Conservation (phyloP, 2,329 filamentous ascomycete species). For the Botrytis porri region DNA sequence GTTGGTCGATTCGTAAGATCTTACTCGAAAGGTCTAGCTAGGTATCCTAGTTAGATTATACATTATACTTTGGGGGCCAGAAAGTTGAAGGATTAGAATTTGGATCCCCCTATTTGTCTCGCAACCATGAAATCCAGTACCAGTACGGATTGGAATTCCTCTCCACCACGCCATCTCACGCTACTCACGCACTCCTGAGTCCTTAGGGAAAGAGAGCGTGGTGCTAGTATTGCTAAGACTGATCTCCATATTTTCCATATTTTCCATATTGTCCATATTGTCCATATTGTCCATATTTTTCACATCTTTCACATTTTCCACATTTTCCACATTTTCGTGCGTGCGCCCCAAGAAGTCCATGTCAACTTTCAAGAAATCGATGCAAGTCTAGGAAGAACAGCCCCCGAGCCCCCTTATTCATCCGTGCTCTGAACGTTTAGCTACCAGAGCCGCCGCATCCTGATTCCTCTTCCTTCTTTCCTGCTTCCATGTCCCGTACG, state of each 20-base stretch:
- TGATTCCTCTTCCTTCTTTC: neutral
- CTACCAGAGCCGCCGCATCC: constrained; percentile 2
- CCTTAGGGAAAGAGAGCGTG: neutral
- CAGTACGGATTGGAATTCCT: neutral
- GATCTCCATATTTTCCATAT: neutral
- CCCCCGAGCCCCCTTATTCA: neutral
- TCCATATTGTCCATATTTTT: neutral
- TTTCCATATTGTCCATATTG: too few relatives aligned
- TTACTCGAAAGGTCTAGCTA: neutral
- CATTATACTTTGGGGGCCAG: neutral
- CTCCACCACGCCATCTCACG: neutral
- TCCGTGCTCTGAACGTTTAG: neutral
- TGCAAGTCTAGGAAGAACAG: neutral
- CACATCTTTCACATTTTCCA: neutral
- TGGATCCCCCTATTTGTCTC: constrained; percentile 4
- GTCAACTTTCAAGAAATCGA: neutral
- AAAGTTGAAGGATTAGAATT: neutral
- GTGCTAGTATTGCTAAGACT: neutral
- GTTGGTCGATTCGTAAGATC: neutral
- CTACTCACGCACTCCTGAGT: constrained; percentile 4
- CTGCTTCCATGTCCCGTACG: neutral
- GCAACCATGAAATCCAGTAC: neutral
- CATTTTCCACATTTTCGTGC: neutral
- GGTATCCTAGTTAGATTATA: neutral
- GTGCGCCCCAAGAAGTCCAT: neutral